Evolutionary conservation across 176 grass and related monocot species (phyloP).

Genomic region (Guadua angustifolia): DNA sequence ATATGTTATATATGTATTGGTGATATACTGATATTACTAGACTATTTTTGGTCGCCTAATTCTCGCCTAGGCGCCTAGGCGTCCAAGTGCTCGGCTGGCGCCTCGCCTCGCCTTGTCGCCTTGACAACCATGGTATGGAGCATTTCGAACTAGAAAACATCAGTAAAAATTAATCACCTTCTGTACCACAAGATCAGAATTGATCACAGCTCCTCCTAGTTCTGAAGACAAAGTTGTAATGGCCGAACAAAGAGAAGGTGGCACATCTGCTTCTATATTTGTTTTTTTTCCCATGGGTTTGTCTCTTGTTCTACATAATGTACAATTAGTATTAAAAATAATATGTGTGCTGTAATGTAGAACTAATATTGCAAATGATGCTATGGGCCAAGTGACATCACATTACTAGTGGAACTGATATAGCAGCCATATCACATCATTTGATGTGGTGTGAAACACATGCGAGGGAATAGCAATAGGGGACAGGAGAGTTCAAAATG

Average conservation of each 20-base stretch:
- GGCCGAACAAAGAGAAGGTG: constrained; percentile 1
- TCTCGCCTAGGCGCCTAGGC: no score
- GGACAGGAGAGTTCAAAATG: not conserved
- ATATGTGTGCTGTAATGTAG: not conserved
- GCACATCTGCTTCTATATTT: not conserved
- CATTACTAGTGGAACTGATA: not conserved
- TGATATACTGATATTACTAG: no score
- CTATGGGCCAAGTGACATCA: not conserved
- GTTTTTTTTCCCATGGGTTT: not conserved
- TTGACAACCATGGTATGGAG: not conserved
- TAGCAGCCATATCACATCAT: not conserved
- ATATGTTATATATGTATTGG: no score
- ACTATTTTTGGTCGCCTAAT: no score
- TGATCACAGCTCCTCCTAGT: constrained; percentile 5
- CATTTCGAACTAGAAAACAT: not conserved
- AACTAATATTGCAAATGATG: not conserved
- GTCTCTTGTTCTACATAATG: constrained; percentile 2
- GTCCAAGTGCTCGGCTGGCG: no score
- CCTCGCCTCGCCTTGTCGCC: no score
- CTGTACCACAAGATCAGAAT: not conserved
- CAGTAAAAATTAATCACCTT: not conserved
- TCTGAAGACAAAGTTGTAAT: constrained; percentile 11
- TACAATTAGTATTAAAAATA: not conserved
- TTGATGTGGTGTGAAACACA: not conserved
- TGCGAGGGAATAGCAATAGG: not conserved